Percentiles rank a stretch among this genome's conserved stretches.
phyloP scores from a whole-genome alignment of 768 basidiomycete genomes.

The Tricholoma furcatifolium region DNA sequence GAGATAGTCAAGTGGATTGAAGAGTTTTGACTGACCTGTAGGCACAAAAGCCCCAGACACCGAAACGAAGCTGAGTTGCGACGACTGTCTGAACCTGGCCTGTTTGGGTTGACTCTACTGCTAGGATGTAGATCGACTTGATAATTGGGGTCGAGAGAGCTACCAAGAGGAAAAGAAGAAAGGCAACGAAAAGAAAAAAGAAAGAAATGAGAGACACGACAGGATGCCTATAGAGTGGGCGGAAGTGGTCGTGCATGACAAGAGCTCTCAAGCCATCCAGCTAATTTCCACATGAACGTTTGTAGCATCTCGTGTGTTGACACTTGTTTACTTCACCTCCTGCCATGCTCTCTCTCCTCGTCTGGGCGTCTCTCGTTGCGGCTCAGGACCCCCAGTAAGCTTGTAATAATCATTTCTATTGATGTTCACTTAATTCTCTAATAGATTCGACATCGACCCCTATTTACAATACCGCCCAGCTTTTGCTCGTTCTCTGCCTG shows the following conservation, averaged over 20 bases:
- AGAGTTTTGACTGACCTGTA: slow-evolving; percentile 23
- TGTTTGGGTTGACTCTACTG: slow-evolving; percentile 35
- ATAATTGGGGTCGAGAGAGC: slow-evolving; percentile 76
- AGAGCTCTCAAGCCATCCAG: not conserved
- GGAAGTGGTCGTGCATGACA: slow-evolving; percentile 26
- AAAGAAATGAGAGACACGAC: slow-evolving; percentile 46
- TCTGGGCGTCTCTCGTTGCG: slow-evolving; percentile 1
- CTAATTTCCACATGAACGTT: too few relatives aligned
- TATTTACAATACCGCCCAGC: slow-evolving; percentile 75
- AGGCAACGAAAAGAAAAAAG: slow-evolving; percentile 53
- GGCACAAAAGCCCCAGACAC: slow-evolving; percentile 84
- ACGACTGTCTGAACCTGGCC: slow-evolving; percentile 43
- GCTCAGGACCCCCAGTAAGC: slow-evolving; percentile 15
- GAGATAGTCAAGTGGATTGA: not conserved
- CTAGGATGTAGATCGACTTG: slow-evolving; percentile 62
- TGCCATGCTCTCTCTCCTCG: slow-evolving; percentile 2
- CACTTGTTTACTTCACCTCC: not conserved
- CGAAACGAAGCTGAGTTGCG: slow-evolving; percentile 65
- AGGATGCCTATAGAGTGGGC: slow-evolving; percentile 46
- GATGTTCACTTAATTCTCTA: not conserved
- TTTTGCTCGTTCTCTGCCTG: slow-evolving; percentile 86
- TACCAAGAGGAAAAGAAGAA: slow-evolving; percentile 74
- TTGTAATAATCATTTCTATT: not conserved
- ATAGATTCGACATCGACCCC: slow-evolving; percentile 54
- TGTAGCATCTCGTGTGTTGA: not conserved